phyloP scores from a whole-genome alignment of 2,329 filamentous ascomycete genomes.

The Colletotrichum camelliae region DNA sequence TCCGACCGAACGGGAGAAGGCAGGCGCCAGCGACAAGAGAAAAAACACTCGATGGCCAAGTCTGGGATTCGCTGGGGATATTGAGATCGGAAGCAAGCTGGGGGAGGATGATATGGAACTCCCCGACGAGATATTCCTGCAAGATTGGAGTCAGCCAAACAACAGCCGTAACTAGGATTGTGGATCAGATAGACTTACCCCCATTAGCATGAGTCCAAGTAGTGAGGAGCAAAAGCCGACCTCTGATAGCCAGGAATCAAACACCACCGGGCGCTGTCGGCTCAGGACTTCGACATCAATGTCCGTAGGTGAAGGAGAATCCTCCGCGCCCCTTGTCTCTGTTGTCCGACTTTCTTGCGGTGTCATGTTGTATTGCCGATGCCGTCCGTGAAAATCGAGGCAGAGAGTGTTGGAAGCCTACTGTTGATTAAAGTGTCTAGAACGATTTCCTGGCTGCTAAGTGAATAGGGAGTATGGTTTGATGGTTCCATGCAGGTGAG shows the following conservation, averaged over 20 bases:
- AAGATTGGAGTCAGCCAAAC: background rate
- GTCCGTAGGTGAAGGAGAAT: background rate
- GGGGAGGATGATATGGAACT: constrained; percentile 77
- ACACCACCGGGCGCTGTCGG: constrained; percentile 63
- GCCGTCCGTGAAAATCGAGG: background rate
- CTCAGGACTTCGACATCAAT: constrained; percentile 63
- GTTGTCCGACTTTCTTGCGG: background rate
- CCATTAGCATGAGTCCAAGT: constrained; percentile 66
- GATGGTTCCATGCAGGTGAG: background rate
- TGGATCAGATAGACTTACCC: constrained; percentile 37
- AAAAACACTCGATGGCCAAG: constrained; percentile 69
- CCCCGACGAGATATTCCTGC: constrained; percentile 77
- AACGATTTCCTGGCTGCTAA: background rate
- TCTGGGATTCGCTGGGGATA: constrained; percentile 66
- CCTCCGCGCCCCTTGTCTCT: background rate
- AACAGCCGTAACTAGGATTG: background rate
- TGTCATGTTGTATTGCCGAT: background rate
- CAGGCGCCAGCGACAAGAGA: constrained; percentile 62
- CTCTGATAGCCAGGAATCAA: constrained; percentile 59
- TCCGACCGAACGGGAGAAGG: constrained; percentile 67
- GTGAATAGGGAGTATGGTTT: background rate
- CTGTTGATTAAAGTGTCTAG: background rate
- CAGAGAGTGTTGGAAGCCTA: background rate
- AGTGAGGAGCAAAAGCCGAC: constrained; percentile 67
- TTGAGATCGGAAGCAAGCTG: constrained; percentile 64